Base-by-base conservation (phyloP, 2,329 filamentous ascomycete species). In the Penicillium sp. region DNA sequence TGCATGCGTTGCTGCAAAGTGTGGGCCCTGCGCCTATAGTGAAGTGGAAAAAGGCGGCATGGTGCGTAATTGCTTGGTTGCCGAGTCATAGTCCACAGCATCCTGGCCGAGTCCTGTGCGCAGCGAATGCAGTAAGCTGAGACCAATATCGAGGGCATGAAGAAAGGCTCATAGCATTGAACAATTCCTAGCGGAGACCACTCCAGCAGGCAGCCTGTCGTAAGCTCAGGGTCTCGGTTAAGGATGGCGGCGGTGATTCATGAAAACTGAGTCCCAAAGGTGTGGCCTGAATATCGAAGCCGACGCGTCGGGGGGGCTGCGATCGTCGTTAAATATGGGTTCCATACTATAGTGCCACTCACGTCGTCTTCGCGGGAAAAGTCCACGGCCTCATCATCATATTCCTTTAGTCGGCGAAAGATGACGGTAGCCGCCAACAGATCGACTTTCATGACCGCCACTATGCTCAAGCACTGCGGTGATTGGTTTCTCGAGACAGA, bases 391-490 rank as follows among this genome's bases (percentile, higher is more conserved):
- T 56, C 53, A 68, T 66, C 74, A 45, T 74, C 74, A 62, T 74
- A 74, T 49, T 76, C 74, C 54, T 76, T 73, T 21, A 74, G 59
- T 9, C 74, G 59, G 10, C 73, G 65, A 10, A 76, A 51, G 21
- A 76, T 71, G 12, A 75, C 70, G 1, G 73, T 74, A 2, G 73
- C 73, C 36, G 73, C 70, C 21, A 75, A 61, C 1, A 76, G 61
- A 26, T 71, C 67, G 49, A 75, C 72, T 42, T 75, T 73, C 46
- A 68, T 68, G 21, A 70, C 70, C 15, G 72, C 66, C 66, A n/a
- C 68, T 60, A 23, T 67, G 68, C 24, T 76, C 65, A 51, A 73
- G 69, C 2, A 76, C 54, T 1, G 70, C 68, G 2, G 74, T 73
- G 3, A 75, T 75, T 16, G 75, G 49, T 2, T 70, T 73, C 24